Conservation (phyloP, 192 early-diverging fungal genomes). For the Powellomyces hirtus region DNA sequence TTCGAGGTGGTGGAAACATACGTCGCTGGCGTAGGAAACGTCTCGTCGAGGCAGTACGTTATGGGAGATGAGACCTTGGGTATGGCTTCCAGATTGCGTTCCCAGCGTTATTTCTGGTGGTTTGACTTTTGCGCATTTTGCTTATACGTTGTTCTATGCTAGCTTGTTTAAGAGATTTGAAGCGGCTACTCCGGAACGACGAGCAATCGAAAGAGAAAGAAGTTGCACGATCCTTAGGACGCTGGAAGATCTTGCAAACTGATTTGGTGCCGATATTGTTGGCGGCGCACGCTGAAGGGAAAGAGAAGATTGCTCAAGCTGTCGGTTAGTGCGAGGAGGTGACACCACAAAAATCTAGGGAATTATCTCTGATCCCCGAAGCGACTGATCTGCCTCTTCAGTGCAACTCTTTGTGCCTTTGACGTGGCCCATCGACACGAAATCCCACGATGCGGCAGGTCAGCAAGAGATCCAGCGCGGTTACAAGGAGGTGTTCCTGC, state of each 20-base stretch:
- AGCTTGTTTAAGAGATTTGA: slow-evolving; percentile 86
- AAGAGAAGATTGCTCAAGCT: slow-evolving; percentile 23
- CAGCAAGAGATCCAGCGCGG: slow-evolving; percentile 50
- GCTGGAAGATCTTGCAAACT: slow-evolving; percentile 70
- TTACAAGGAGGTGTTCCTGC: slow-evolving; percentile 76
- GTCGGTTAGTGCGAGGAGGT: slow-evolving; percentile 13
- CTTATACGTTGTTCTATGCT: background rate
- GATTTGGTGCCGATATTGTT: slow-evolving; percentile 56
- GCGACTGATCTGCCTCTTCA: slow-evolving; percentile 13
- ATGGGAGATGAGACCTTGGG: slow-evolving; percentile 81
- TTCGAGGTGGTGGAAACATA: slow-evolving; percentile 49
- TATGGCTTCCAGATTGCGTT: slow-evolving; percentile 25
- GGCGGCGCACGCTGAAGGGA: background rate
- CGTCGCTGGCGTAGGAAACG: slow-evolving; percentile 32
- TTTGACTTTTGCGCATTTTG: no score
- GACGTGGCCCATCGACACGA: slow-evolving; percentile 78
- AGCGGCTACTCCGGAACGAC: slow-evolving; percentile 78
- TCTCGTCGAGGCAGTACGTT: slow-evolving; percentile 55
- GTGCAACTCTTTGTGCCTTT: slow-evolving; percentile 85
- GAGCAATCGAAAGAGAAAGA: slow-evolving; percentile 59
- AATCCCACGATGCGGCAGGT: slow-evolving; percentile 35
- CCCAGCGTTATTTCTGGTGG: no score
- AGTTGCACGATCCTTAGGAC: slow-evolving; percentile 61
- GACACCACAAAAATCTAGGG: background rate
- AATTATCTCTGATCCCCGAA: background rate